These are phyloP conservation scores for Saccharomycopsis fibuligera DNA, from an alignment of 805 yeast genomes.

Conservation along the genomic window DNA sequence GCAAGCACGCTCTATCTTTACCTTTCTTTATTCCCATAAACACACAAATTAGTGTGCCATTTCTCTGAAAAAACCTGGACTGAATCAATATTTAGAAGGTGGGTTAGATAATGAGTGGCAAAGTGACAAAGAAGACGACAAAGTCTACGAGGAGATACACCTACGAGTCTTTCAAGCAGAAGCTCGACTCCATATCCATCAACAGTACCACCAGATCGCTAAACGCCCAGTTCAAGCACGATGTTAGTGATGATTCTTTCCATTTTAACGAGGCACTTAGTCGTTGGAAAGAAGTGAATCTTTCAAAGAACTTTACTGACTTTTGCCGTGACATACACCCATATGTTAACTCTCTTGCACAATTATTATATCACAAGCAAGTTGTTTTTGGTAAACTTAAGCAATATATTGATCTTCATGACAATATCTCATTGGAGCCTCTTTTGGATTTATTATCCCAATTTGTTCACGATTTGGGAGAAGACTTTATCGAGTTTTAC, in stretches of 20 bases:
- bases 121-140: constrained; percentile 38
- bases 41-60: too few species aligned
- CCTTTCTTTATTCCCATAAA: too few species aligned
- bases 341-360: constrained; percentile 67
- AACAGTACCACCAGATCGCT: constrained; percentile 40
- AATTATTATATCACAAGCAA: constrained; percentile 64
- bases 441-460: constrained; percentile 74
- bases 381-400: constrained; percentile 50
- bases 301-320: constrained; percentile 63
- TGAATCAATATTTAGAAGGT: too few species aligned
- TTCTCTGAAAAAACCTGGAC: too few species aligned
- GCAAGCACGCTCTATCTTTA: too few species aligned
- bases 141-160: constrained; percentile 53
- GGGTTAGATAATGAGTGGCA: constrained; percentile 1
- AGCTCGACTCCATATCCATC: constrained; percentile 76
- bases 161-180: constrained; percentile 72
- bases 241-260: constrained; percentile 67
- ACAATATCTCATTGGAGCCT: constrained; percentile 67
- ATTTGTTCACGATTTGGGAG: constrained; percentile 74
- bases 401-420: constrained; percentile 45
- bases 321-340: constrained; percentile 52
- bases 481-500: constrained; percentile 78
- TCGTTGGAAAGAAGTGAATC: constrained; percentile 84
- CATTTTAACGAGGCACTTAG: constrained; percentile 73
- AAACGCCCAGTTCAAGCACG: constrained; percentile 32